A percentile compares a stretch with the other conserved stretches of the same genome.
phyloP scores from a whole-genome alignment of 768 basidiomycete species.

The Lentinula guzmanii region DNA sequence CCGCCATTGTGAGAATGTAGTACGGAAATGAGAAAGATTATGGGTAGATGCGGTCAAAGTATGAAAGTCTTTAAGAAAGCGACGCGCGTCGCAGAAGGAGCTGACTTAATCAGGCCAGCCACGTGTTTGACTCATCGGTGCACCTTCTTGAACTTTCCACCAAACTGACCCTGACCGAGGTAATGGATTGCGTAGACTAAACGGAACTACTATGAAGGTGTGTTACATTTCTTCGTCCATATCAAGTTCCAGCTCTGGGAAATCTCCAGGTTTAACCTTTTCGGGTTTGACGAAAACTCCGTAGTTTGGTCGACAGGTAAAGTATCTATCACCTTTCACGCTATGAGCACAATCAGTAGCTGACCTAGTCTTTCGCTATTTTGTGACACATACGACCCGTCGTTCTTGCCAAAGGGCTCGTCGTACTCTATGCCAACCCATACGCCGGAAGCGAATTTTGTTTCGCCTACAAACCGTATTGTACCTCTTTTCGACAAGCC shows the following conservation, averaged over 20 bases:
- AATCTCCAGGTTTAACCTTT: slow-evolving; percentile 79
- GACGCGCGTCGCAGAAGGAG: slow-evolving; percentile 3
- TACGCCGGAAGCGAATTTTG: slow-evolving; percentile 61
- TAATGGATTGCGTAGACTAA: not conserved
- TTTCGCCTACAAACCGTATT: slow-evolving; percentile 79
- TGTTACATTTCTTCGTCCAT: slow-evolving; percentile 70
- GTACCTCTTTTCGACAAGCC: slow-evolving; percentile 76
- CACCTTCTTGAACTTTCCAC: slow-evolving; percentile 6
- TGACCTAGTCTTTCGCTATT: no score
- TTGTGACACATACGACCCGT: slow-evolving; percentile 74
- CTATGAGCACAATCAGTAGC: slow-evolving; percentile 31
- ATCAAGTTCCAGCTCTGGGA: slow-evolving; percentile 74
- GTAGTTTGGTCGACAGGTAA: slow-evolving; percentile 67
- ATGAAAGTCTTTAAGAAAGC: not conserved
- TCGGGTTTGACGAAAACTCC: slow-evolving; percentile 88
- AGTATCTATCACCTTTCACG: slow-evolving; percentile 82
- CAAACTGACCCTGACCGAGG: not conserved
- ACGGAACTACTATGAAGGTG: slow-evolving; percentile 4
- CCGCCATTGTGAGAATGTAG: slow-evolving; percentile 42
- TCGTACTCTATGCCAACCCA: slow-evolving; percentile 97
- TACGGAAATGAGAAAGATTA: not conserved
- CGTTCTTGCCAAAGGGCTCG: slow-evolving; percentile 93
- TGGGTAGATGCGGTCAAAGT: not conserved
- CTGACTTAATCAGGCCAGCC: not conserved
- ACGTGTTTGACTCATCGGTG: not conserved